Evolutionary conservation across 148 eudicot genomes (phyloP).

Genomic region (Vaccinium macrocarpon): DNA sequence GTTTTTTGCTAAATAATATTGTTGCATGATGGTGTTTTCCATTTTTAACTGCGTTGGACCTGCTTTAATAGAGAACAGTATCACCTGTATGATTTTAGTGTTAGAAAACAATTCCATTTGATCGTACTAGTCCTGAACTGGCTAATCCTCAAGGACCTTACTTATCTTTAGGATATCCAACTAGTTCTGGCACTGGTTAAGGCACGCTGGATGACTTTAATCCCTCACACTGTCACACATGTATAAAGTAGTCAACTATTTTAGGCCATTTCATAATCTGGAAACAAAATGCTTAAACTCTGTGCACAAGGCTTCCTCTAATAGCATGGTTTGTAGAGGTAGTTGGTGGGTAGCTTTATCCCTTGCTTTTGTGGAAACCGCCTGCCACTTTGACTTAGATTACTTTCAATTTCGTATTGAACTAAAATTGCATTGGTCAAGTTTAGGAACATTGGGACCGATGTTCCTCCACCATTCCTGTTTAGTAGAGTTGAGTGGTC

Average conservation of each 20-base stretch:
- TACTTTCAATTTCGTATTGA: neutral
- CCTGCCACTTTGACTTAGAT: neutral
- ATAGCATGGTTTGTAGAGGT: neutral
- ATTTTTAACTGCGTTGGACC: too few species aligned
- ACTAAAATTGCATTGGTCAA: neutral
- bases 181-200: neutral
- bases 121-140: neutral
- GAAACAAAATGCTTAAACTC: neutral
- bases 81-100: neutral
- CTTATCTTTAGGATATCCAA: neutral
- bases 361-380: neutral
- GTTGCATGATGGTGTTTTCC: neutral
- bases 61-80: neutral
- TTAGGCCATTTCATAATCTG: neutral
- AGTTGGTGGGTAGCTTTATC: neutral
- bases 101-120: neutral
- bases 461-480: neutral
- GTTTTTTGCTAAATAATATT: too few species aligned
- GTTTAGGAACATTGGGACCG: neutral
- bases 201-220: neutral
- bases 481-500: constrained; percentile 1
- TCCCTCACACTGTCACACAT: neutral
- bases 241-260: neutral
- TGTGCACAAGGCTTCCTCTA: neutral
- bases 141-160: neutral